Base-by-base conservation (phyloP, 2,329 filamentous ascomycete species). In the Clarireedia paspali region DNA sequence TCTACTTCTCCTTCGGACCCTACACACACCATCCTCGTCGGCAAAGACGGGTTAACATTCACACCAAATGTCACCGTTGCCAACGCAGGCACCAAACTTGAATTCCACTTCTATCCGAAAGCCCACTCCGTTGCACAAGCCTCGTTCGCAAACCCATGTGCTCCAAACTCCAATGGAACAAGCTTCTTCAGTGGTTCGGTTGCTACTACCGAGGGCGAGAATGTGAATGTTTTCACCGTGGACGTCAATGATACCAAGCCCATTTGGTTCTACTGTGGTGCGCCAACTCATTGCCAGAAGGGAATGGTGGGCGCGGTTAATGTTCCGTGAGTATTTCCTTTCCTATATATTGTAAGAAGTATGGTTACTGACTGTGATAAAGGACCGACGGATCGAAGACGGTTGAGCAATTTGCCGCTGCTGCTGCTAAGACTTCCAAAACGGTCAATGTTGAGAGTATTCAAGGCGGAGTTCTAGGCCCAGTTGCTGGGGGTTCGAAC, bases 41-140 rank as follows among this genome's bases (percentile, higher is more conserved):
- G 70, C 6, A 57, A 57, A 9, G 54, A 58, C 26, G 64, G 62
- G 26, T 72, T 81, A 34, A 66, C 64, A 49, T 83, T 82, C 67
- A 71, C 74, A 49, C 80, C 80, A 1, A 70, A 75, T 59, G 75
- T 73, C 60, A 69, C 80, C 42, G 73, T 72, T 2, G 80, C 79
- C 17, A 66, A 70, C 10, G 56, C 74, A 6, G 79, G 78, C 57
- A 77, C 80, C 58, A 60, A 77, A 4, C 66, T 83, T 56, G 77
- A 82, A 70, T 83, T 76, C 71, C 75, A 78, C 64, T 82, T 77
- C 72, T 75, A 74, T 59, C 74, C 78, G 7, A 65, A 62, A 57
- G 79, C 77, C 69, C 79, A 81, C 73, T 74, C 73, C 17, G 70
- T 82, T 44, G 73, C 70, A 2, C 70, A 74, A 60, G 65, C 65